These are phyloP conservation scores for Tylopilus balloui DNA, from an alignment of 768 basidiomycete genomes.

Conservation along the genomic window DNA sequence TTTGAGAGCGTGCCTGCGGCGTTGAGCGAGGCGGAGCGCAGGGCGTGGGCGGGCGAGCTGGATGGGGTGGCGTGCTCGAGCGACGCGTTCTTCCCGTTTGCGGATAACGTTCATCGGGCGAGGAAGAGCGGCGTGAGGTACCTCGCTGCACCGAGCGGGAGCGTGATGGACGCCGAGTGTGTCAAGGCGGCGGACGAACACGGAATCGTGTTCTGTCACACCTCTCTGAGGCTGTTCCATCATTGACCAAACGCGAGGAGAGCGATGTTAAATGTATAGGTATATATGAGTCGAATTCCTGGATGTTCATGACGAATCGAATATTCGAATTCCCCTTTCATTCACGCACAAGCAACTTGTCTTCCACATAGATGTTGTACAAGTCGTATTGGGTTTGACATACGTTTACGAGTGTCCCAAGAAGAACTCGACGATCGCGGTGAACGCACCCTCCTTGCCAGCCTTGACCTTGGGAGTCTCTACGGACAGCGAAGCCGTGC, in stretches of 20 bases:
- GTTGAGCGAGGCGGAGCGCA: conserved; percentile 66
- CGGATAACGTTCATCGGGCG: conserved; percentile 95
- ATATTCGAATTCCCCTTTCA: background rate
- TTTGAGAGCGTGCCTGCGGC: conserved; percentile 71
- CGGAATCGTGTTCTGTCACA: conserved; percentile 87
- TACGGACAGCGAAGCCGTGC: conserved; percentile 57
- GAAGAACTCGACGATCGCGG: conserved; percentile 53
- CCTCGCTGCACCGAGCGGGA: conserved; percentile 87
- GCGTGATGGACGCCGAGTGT: conserved; percentile 96
- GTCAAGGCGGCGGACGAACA: conserved; percentile 96
- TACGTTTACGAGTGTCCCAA: conserved; percentile 27
- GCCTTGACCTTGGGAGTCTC: conserved; percentile 51
- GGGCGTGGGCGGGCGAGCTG: conserved; percentile 67
- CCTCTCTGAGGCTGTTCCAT: conserved; percentile 84
- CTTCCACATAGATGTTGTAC: background rate
- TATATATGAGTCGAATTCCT: background rate
- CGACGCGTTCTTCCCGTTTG: conserved; percentile 99
- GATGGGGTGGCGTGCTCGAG: conserved; percentile 89
- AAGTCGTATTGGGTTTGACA: background rate
- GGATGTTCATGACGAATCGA: background rate
- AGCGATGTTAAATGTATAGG: background rate
- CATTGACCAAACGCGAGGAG: conserved; percentile 47
- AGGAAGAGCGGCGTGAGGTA: conserved; percentile 89
- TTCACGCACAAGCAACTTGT: too few species aligned
- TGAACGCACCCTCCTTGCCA: conserved; percentile 54